Evolutionary conservation across 208 protist species (phyloP).

Genomic region (Acanthamoeba healyi): DNA sequence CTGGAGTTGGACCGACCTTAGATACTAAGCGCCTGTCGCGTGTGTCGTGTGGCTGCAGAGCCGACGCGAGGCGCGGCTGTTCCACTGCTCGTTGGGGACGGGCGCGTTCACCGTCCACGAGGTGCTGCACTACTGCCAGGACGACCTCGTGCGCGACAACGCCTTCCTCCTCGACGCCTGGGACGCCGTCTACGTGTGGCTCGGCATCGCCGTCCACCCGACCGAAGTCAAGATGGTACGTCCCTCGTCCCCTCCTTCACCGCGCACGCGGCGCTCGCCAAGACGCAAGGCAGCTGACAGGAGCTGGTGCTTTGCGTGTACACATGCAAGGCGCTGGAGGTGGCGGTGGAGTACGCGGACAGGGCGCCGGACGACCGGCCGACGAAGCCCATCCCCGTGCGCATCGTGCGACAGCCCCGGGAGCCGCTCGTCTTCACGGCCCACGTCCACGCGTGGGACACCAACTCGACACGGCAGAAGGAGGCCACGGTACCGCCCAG

Average conservation of each 20-base stretch:
- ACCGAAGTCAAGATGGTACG: constrained; percentile 38
- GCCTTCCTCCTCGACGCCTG: constrained; percentile 80
- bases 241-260: not conserved
- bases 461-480: not conserved
- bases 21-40: not conserved
- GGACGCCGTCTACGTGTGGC: constrained; percentile 33
- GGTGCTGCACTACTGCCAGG: constrained; percentile 74
- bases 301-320: no score
- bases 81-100: constrained; percentile 78
- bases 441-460: constrained; percentile 23
- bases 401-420: not conserved
- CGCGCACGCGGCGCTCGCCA: no score
- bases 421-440: constrained; percentile 32
- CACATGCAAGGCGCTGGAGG: constrained; percentile 4
- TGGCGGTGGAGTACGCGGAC: constrained; percentile 18
- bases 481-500: constrained; percentile 23
- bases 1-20: not conserved
- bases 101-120: constrained; percentile 55
- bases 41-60: not conserved
- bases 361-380: not conserved
- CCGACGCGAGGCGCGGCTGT: constrained; percentile 69
- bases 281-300: not conserved
- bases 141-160: constrained; percentile 80
- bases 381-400: not conserved
- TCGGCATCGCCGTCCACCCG: not conserved